Conservation (phyloP, 768 basidiomycete species). For the Hypholoma fasciculare region DNA sequence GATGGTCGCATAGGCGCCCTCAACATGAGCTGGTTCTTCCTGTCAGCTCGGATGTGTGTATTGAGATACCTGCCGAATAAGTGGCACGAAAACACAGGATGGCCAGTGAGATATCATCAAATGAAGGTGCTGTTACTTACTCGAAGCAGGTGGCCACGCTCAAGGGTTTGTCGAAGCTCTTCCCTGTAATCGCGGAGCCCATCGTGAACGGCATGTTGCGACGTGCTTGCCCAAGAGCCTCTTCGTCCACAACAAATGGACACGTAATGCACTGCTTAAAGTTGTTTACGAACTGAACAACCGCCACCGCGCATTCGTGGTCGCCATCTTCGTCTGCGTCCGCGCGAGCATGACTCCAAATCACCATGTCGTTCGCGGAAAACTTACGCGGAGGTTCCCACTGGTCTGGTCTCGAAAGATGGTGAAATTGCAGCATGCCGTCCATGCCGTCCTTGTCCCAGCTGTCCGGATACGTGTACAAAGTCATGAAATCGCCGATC, state of each 20-base stretch:
- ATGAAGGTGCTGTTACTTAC: conserved; percentile 1
- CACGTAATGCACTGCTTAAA: conserved; percentile 16
- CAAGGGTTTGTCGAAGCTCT: conserved; percentile 11
- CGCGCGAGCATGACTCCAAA: conserved; percentile 12
- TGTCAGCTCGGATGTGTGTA: conserved; percentile 19
- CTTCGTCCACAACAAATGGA: conserved; percentile 11
- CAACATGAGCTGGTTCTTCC: conserved; percentile 11
- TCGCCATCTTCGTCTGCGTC: conserved; percentile 14
- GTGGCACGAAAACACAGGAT: background rate
- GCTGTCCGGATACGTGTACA: conserved; percentile 16
- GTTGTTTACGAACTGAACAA: conserved; percentile 17
- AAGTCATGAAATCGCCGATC: conserved; percentile 19
- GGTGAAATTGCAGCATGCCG: conserved; percentile 21
- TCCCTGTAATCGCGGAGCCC: conserved; percentile 15
- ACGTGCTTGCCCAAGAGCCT: conserved; percentile 13
- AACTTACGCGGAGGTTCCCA: conserved; percentile 3
- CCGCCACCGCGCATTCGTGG: conserved; percentile 10
- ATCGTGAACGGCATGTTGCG: conserved; percentile 11
- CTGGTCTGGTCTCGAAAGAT: conserved; percentile 9
- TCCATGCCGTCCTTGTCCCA: conserved; percentile 14
- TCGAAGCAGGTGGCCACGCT: conserved; percentile 15
- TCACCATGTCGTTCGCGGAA: conserved; percentile 1
- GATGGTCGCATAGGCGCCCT: conserved; percentile 13
- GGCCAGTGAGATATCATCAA: background rate
- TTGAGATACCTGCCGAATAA: conserved; percentile 15